Base-by-base conservation (phyloP, 768 basidiomycete species). In the Amanita pseudoporphyria region DNA sequence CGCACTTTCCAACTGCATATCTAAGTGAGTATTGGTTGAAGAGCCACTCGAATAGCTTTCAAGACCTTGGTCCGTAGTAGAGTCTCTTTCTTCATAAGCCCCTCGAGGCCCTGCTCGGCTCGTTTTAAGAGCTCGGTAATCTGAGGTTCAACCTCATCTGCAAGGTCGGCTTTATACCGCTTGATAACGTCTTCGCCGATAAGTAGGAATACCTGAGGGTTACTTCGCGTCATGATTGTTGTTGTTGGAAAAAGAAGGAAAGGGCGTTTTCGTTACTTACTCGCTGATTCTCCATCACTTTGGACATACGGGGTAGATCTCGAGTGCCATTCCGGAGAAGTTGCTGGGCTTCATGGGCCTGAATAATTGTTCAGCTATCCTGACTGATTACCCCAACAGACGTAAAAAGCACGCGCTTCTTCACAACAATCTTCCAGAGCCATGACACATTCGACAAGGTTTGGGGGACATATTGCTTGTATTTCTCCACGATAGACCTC, bases 381-480 rank as follows among this genome's bases (percentile, higher is more conserved):
- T n/a, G n/a, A n/a, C n/a, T n/a, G 41, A 37, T 45, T 44, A 2
- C 13, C n/a, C 33, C 21, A 18, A 47, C 6, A 7, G 40, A 21
- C 42, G 3, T 40, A n/a, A 24, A 31, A 38, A 3, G 33, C 53
- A 48, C 66, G 46, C 52, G 79, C 83, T 78, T 87, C 82, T 61
- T 87, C 82, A 58, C 84, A 88, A 56, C 86, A 87, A 56, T 87
- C 83, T 57, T 87, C 83, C 76, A 88, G 79, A 0, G 82, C 81
- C 55, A 74, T 67, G 3, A 89, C 87, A 58, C 87, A 87, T 64
- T 87, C 87, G 46, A 73, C 74, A 14, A 89, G 69, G 62, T 79
- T 79, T 0, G 79, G 84, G 3, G 84, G 84, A 57, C 84, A 88
- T 50, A 75, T 71, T 0, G 79, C 76, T 53, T 82, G 73, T 5